These are phyloP conservation scores for Nepenthes gracilis DNA, from an alignment of 148 eudicot species.

Conservation along the genomic window DNA sequence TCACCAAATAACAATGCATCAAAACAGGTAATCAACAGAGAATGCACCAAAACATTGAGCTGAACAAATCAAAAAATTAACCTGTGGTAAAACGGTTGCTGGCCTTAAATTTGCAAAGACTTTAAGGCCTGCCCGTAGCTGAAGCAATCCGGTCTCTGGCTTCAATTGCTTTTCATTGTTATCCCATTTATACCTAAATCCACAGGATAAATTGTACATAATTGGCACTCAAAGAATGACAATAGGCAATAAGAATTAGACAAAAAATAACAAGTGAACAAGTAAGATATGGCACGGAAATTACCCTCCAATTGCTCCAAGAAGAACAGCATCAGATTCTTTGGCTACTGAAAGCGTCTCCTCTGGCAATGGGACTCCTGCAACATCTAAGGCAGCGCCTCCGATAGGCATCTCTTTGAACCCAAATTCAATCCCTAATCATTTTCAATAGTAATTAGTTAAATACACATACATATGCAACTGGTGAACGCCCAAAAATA, in stretches of 20 bases:
- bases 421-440: conserved; percentile 41
- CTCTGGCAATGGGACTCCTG: conserved; percentile 90
- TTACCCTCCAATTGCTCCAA: conserved; percentile 97
- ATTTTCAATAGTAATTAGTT: not conserved
- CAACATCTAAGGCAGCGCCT: conserved; percentile 74
- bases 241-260: not conserved
- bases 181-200: conserved; percentile 84
- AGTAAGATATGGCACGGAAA: not conserved
- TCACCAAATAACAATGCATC: not conserved
- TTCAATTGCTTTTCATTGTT: conserved; percentile 74
- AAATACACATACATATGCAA: not conserved
- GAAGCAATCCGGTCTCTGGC: conserved; percentile 97
- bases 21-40: not conserved
- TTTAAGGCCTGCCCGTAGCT: conserved; percentile 84
- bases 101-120: conserved; percentile 98
- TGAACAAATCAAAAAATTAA: conserved; percentile 9
- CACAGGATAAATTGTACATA: not conserved
- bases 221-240: not conserved
- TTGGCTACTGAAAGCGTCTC: conserved; percentile 73
- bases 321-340: conserved; percentile 90
- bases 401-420: conserved; percentile 88
- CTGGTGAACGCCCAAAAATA: too few relatives aligned
- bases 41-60: not conserved
- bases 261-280: not conserved
- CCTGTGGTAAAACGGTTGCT: conserved; percentile 91